Conservation (phyloP, 257 asterid genomes). For the Nemophila menziesii region DNA sequence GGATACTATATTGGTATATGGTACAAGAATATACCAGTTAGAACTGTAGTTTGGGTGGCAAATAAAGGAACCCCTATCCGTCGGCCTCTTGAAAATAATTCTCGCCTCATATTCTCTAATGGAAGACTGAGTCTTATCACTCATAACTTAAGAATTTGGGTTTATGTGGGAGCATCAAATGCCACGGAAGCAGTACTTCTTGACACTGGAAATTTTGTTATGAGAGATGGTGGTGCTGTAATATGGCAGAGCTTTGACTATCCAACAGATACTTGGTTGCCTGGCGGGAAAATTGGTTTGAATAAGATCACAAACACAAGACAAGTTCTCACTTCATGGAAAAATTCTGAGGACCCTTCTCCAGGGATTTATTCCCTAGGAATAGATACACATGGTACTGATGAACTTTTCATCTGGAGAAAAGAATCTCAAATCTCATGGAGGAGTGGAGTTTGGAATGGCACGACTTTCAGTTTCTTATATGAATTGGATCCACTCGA, state of each 20-base stretch:
- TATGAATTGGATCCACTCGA: not conserved
- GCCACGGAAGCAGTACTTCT: constrained; percentile 6
- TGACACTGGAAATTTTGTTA: constrained; percentile 11
- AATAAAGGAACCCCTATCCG: not conserved
- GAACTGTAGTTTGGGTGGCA: not conserved
- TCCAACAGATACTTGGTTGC: constrained; percentile 13
- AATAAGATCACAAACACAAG: constrained; percentile 1
- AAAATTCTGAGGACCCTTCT: not conserved
- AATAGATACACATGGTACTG: constrained; percentile 1
- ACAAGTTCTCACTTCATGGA: constrained; percentile 11
- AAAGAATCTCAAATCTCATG: not conserved
- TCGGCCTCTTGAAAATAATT: not conserved
- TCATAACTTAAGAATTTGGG: not conserved
- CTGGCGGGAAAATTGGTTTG: constrained; percentile 9
- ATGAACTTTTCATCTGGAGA: not conserved
- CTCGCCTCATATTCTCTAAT: not conserved
- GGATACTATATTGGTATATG: constrained; percentile 2
- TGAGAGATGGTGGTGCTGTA: constrained; percentile 3
- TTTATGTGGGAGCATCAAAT: not conserved
- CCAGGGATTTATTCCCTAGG: constrained; percentile 7
- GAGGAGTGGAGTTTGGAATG: constrained; percentile 5
- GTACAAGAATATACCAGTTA: constrained; percentile 1
- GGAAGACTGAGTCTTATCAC: not conserved
- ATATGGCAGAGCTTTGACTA: constrained; percentile 14
- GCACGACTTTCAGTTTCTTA: constrained; percentile 4